These are phyloP conservation scores for Lavandula angustifolia DNA, from an alignment of 257 asterid genomes.

Conservation along the genomic window DNA sequence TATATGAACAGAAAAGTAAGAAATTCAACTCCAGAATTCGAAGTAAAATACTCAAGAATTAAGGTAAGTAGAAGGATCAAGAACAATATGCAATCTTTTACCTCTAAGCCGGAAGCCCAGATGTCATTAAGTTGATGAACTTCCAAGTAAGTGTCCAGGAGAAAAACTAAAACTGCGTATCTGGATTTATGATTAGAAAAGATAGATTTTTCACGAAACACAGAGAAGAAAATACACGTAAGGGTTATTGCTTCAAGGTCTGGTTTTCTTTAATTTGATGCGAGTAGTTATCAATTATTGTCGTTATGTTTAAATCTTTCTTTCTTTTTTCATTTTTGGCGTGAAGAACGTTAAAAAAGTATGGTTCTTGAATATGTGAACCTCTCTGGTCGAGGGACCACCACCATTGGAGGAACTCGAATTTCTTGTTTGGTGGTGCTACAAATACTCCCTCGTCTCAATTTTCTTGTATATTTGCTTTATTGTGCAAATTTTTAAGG, in stretches of 20 bases:
- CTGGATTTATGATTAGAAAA: background rate
- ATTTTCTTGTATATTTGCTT: no score
- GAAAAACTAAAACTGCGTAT: slow-evolving; percentile 3
- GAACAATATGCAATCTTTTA: slow-evolving; percentile 18
- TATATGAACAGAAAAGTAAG: background rate
- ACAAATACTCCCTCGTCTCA: no score
- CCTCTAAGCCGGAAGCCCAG: slow-evolving; percentile 34
- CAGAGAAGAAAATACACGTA: slow-evolving; percentile 2
- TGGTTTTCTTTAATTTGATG: slow-evolving; percentile 28
- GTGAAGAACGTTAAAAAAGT: slow-evolving; percentile 25
- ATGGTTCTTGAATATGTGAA: slow-evolving; percentile 30
- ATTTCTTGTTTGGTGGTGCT: background rate
- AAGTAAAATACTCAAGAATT: background rate
- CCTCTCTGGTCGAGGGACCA: slow-evolving; percentile 29
- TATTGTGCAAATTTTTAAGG: no score
- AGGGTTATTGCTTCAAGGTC: slow-evolving; percentile 39
- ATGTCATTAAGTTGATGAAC: slow-evolving; percentile 30
- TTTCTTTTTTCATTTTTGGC: background rate
- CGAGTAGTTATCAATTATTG: slow-evolving; percentile 13
- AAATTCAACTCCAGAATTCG: background rate
- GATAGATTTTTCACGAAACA: slow-evolving; percentile 5
- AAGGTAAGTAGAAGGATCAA: slow-evolving; percentile 3
- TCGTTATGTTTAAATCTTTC: background rate
- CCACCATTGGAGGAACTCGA: slow-evolving; percentile 12
- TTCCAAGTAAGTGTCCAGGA: slow-evolving; percentile 42